Conservation (phyloP, 257 asterid species). For the Lavandula angustifolia region DNA sequence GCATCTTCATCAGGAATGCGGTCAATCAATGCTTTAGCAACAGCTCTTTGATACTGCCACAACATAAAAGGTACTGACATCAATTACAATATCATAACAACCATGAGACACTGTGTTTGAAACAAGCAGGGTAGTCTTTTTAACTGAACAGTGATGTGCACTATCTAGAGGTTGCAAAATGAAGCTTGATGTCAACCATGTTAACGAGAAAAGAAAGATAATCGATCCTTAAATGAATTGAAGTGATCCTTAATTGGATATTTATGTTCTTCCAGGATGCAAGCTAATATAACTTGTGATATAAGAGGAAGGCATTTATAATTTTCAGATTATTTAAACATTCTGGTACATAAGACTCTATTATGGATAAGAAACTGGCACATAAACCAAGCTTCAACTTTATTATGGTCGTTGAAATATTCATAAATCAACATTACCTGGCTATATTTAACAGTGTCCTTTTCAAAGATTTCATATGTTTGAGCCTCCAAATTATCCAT, state of each 20-base stretch:
- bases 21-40: constrained; percentile 89
- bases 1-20: constrained; percentile 90
- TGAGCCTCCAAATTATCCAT: constrained; percentile 99
- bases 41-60: constrained; percentile 91
- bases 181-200: too few relatives aligned
- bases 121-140: constrained; percentile 5
- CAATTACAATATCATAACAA: constrained; percentile 16
- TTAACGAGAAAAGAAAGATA: constrained; percentile 1
- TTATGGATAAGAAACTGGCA: neutral
- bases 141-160: neutral
- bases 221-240: neutral
- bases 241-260: neutral
- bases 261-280: constrained; percentile 4
- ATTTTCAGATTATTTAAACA: neutral
- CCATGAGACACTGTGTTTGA: neutral
- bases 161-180: too few relatives aligned
- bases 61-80: constrained; percentile 23
- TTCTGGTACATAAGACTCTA: too few relatives aligned
- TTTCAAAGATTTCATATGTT: constrained; percentile 96
- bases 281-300: neutral
- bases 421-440: constrained; percentile 53
- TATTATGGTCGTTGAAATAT: constrained; percentile 15
- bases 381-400: constrained; percentile 17
- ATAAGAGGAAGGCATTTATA: neutral
- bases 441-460: constrained; percentile 80